Base-by-base conservation (phyloP, 108 stramenopile species). In the Skeletonema potamos region DNA sequence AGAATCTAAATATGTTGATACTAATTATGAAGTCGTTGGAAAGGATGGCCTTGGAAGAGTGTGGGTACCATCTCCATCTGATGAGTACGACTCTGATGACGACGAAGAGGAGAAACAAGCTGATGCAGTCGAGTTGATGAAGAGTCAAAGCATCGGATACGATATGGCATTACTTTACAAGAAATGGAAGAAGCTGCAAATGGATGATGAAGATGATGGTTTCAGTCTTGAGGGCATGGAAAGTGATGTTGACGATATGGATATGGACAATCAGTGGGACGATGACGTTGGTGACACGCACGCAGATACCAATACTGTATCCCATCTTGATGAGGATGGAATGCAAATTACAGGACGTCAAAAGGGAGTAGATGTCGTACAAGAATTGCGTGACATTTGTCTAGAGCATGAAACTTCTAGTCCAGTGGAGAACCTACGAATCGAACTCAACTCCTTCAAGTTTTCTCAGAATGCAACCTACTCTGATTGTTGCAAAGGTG, bases 381-480 rank as follows among this genome's bases (percentile, higher is more conserved):
- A 84, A 66, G 94, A 95, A 64, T 78, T 95, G 20, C 91, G 87
- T 26, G 82, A 83, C 27, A 90, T 95, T 43, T 95, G 94, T 66
- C 64, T 93, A 64, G 94, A 95, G 75, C 90, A 90, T 64, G 92
- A 95, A 54, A 82, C 81, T 30, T 72, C 73, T 4, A 85, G 70
- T 54, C 89, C 92, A 20, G 83, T 95, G 26, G 91, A 92, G 66
- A 95, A 95, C 59, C 78, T 95, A 26, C 75, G 90, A 3, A 95
- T 95, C 81, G 94, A 95, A 82, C 69, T 95, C 64, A 95, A 95
- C 59, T 95, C 94, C 12, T 95, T 88, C 85, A 95, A 95, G 68
- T 95, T 95, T 65, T 89, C 87, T 70, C 94, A 95, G 69, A 95
- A 95, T 83, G 94, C 94, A 15, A 83, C 88, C 10, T 95, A 92